Base-by-base conservation (phyloP, 768 basidiomycete species). In the Chalciporus sphaerocephalus region DNA sequence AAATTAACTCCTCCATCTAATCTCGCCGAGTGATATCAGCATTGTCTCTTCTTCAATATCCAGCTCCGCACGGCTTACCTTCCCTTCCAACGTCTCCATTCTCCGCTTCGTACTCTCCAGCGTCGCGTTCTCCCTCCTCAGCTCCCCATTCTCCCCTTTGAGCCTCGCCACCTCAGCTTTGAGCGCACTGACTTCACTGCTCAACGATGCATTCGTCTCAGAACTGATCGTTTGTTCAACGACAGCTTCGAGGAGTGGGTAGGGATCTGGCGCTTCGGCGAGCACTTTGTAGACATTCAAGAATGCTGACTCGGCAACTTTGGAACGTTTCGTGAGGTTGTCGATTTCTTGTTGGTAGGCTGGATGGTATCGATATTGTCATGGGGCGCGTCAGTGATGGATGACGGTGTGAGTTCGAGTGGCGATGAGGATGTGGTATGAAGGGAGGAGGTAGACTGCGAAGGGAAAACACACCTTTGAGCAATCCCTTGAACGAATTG, bases 261-360 rank as follows among this genome's bases (percentile, higher is more conserved):
- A 96, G 13, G 96, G 96, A 64, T 99, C 96, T 0, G 95, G 96
- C 3, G 91, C 95, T 59, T 99, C 96, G 0, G 95, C 93, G 7
- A 99, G 69, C 17, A 95, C 81, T 63, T 98, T 98, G 75, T 98
- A 98, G 16, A 94, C 86, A 56, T 84, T 91, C n/a, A 98, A 74
- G 68, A 99, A 98, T 1, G 93, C 90, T 58, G 88, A 94, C 74
- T 99, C 96, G 9, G 93, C 87, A 18, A 79, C 68, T 62, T 97
- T 97, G 30, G 86, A 90, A 8, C 96, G 86, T 55, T 90, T 87
- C 0, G 95, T 98, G 53, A 99, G 81, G 60, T 74, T 85, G 72
- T 99, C 96, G 46, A 99, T 97, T 70, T 98, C 96, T 3, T 84
- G 79, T 68, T 98, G 95, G 72, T 97, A 97, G 1, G 92, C 93